A percentile compares a stretch with the other conserved stretches of the same genome.
phyloP scores from a whole-genome alignment of 768 basidiomycete species.

The Chalciporus pseudorubinellus region DNA sequence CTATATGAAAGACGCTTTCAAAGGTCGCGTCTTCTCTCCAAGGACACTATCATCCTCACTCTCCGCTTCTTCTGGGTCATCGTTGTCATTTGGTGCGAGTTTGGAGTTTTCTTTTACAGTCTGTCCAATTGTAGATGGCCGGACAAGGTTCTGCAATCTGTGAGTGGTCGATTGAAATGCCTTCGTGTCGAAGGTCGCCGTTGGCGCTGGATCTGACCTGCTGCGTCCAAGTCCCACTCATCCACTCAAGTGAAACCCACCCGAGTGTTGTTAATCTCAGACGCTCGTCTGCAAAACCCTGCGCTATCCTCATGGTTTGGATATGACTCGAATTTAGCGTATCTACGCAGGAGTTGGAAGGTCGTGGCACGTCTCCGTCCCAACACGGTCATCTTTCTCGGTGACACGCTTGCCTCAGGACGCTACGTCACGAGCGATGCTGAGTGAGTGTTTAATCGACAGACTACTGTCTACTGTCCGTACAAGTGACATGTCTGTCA shows the following conservation, averaged over 20 bases:
- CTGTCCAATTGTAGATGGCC: conserved; percentile 64
- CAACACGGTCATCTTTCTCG: conserved; percentile 68
- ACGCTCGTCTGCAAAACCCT: conserved; percentile 56
- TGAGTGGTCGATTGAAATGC: conserved; percentile 13
- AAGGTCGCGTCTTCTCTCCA: conserved; percentile 27
- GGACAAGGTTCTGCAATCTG: conserved; percentile 29
- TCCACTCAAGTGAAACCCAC: conserved; percentile 32
- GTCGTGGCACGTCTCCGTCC: conserved; percentile 56
- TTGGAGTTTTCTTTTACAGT: conserved; percentile 57
- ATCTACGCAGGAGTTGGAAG: conserved; percentile 70
- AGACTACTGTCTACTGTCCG: conserved; percentile 26
- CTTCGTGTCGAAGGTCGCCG: neutral
- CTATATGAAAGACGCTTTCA: conserved; percentile 28
- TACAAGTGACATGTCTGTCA: neutral
- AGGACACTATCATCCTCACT: conserved; percentile 37
- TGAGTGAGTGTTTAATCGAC: conserved; percentile 55
- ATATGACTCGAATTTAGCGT: conserved; percentile 49
- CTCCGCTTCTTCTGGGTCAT: conserved; percentile 54
- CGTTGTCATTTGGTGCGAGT: conserved; percentile 63
- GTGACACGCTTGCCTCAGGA: conserved; percentile 73
- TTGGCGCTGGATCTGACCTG: conserved; percentile 7
- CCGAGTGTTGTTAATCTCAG: conserved; percentile 67
- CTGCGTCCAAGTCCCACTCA: conserved; percentile 12
- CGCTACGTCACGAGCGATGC: conserved; percentile 47
- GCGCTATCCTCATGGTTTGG: conserved; percentile 43